Evolutionary conservation across 106 monocot species (phyloP), one percentile per base, ranked within the genome.

Genomic region (Ottelia alismoides): DNA sequence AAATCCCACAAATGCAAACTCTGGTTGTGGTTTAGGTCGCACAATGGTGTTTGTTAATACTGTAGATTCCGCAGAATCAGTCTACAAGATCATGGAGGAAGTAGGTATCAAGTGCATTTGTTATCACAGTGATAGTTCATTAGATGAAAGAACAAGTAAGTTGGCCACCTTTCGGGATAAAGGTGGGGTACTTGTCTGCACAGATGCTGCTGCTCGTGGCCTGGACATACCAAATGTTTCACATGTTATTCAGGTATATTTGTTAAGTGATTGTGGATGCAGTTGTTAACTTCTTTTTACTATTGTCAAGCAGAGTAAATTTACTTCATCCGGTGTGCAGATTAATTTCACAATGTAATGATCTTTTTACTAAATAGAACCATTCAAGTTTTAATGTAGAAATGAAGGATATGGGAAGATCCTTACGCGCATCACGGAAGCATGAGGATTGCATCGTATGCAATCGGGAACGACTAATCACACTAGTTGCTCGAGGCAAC

Each of bases 191-290:
- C 78, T 98, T 76, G 96, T 98, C 2, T 98, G 96, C 62, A 98
- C 96, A 45, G 96, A 98, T 82, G 96, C 96, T 64, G 96, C 96
- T 63, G 85, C 96, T 47, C 96, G 96, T 65, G 96, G 96, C 24
- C 66, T 98, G 40, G 96, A 98, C 59, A 75, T 98, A 61, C 89
- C 96, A 11, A 78, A 98, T 72, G 69, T 98, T 63, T 76, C 76
- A 51, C 89, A 98, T 68, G 89, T 98, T 67, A 79, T 98, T 79
- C 96, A 98, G 96, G 96, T 88, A 80, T 51, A 2, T 22, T 2
- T 16, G 20, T 56, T n/a, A n/a, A n/a, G n/a, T n/a, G n/a, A n/a
- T n/a, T n/a, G n/a, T n/a, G n/a, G n/a, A n/a, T n/a, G n/a, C n/a
- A n/a, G n/a, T n/a, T n/a, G n/a, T n/a, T n/a, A n/a, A n/a, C n/a